Base-by-base conservation (phyloP, 2,329 filamentous ascomycete species). In the Talaromyces sp. region DNA sequence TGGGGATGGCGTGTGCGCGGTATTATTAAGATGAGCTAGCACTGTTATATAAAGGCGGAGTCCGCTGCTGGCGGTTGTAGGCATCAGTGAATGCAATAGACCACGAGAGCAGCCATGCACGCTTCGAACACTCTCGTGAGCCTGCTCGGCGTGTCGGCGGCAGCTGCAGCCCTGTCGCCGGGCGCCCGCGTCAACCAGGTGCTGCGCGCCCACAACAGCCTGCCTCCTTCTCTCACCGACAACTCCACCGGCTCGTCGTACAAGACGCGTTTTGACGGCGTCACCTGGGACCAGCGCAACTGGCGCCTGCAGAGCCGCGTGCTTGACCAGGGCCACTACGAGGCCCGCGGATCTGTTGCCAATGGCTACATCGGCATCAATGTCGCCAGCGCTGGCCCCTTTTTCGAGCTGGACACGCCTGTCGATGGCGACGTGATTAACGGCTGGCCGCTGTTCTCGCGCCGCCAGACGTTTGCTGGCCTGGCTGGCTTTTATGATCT, bases 281-380 rank as follows among this genome's bases (percentile, higher is more conserved):
- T 85, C 19, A 81, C 80, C 2, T 88, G 84, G 84, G 82, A 87
- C 69, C 80, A 85, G 63, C 76, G 79, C 25, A 80, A 81, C 44
- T 88, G 85, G 85, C 71, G 77, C 15, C 72, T 88, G 25, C 78
- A 76, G 5, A 86, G 83, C 10, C 82, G 77, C 11, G 70, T 72
- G 10, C 72, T 88, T 15, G 81, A 85, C 62, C 81, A 81, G 72
- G 84, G 84, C 32, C 80, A 85, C 66, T 85, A 84, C 66, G 84
- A 88, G 68, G 82, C 84, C 4, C 85, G 86, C 51, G 80, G 85
- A 19, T 82, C 82, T 13, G 75, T 86, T 44, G 83, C 83, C 4
- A 88, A 88, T 70, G 86, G 86, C 22, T 89, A 89, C 65, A 71
- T 88, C 6, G 86, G 86, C 9, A 85, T 88, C 68, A 86, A 82